Percentiles rank a stretch among this genome's conserved stretches.
These are phyloP conservation scores for Trichoderma sp. DNA, from an alignment of 2,329 filamentous ascomycete species.

Conservation along the genomic window DNA sequence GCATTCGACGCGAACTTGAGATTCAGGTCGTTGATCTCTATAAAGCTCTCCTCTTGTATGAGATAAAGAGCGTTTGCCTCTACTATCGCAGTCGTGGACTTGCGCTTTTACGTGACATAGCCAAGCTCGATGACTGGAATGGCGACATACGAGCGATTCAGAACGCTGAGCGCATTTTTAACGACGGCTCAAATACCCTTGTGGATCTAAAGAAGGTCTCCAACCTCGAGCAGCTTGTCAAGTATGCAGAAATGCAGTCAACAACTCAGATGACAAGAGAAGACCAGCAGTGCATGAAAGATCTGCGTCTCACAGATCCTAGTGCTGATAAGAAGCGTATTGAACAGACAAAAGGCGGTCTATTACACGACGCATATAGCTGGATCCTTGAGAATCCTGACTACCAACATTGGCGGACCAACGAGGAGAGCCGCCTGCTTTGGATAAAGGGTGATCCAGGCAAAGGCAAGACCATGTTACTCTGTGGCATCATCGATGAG, in stretches of 20 bases:
- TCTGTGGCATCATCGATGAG: constrained; percentile 40
- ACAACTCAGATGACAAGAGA: constrained; percentile 24
- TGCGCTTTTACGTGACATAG: constrained; percentile 35
- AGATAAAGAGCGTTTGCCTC: constrained; percentile 44
- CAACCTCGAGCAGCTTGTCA: constrained; percentile 25
- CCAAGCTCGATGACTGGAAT: constrained; percentile 41
- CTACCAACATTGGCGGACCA: constrained; percentile 30
- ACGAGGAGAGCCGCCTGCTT: constrained; percentile 32
- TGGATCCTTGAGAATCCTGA: constrained; percentile 39
- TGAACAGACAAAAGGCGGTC: constrained; percentile 39
- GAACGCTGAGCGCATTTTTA: constrained; percentile 32
- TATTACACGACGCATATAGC: constrained; percentile 37
- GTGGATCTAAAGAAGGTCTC: constrained; percentile 3
- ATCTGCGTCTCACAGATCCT: constrained; percentile 35
- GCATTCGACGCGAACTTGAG: constrained; percentile 31
- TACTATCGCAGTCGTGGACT: constrained; percentile 38
- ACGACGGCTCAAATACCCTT: constrained; percentile 26
- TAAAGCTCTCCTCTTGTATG: constrained; percentile 41
- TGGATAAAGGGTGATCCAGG: constrained; percentile 46
- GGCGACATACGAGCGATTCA: constrained; percentile 34
- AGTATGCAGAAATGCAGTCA: constrained; percentile 14
- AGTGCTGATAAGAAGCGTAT: constrained; percentile 39
- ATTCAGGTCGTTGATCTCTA: constrained; percentile 41
- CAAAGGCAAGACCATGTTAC: constrained; percentile 49
- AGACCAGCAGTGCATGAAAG: constrained; percentile 29